A percentile compares a stretch with the other conserved stretches of the same genome.
Conservation (phyloP, 345 rosid species). For the Passiflora organensis region DNA sequence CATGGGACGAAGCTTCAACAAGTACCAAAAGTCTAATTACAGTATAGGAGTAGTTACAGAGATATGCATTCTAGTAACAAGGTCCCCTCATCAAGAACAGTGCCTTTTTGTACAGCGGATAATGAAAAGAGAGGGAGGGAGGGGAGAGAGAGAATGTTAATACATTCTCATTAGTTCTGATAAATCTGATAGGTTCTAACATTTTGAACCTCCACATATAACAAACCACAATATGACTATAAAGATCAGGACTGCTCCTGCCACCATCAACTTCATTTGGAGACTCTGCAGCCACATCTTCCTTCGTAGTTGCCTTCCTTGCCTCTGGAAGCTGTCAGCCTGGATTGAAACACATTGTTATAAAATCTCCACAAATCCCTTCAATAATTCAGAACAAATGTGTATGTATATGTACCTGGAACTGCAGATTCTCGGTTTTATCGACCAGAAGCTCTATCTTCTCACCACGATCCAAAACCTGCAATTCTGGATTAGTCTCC, state of each 20-base stretch:
- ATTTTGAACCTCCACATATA: conserved; percentile 73
- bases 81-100: conserved; percentile 2
- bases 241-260: conserved; percentile 49
- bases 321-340: conserved; percentile 98
- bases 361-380: background rate
- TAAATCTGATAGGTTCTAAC: conserved; percentile 19
- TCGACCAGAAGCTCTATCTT: conserved; percentile 91
- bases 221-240: conserved; percentile 65
- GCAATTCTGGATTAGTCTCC: conserved; percentile 7
- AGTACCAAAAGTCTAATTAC: background rate
- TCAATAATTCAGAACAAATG: background rate
- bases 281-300: conserved; percentile 96
- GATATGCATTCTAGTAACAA: background rate
- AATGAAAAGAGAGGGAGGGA: no score
- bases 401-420: conserved; percentile 45
- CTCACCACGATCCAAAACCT: conserved; percentile 98
- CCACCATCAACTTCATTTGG: conserved; percentile 78
- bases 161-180: background rate
- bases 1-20: background rate
- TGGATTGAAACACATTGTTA: conserved; percentile 14
- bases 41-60: background rate
- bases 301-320: conserved; percentile 85
- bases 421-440: conserved; percentile 83
- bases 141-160: background rate
- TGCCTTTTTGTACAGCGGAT: conserved; percentile 5